A percentile compares a stretch with the other conserved stretches of the same genome.
Evolutionary conservation across 441 rosid species (phyloP).

Genomic region (Gossypium davidsonii): DNA sequence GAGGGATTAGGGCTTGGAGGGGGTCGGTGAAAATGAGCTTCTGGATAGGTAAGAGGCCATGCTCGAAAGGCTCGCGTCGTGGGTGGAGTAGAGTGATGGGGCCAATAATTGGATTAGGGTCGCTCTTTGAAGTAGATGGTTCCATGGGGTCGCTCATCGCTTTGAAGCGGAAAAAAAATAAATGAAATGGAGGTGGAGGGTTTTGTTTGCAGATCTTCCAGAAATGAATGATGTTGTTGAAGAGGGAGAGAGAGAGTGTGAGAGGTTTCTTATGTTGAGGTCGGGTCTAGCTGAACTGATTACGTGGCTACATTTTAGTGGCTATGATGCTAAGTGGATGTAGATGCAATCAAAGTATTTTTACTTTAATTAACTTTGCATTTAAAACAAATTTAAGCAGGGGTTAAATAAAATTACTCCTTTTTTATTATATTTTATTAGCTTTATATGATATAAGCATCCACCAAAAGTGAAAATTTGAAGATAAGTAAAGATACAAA

Average conservation of each 20-base stretch:
- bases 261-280: constrained; percentile 13
- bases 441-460: no score
- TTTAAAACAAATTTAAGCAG: no score
- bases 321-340: background rate
- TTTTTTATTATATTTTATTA: no score
- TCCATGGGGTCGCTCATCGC: constrained; percentile 62
- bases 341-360: background rate
- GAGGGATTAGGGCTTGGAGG: constrained; percentile 62
- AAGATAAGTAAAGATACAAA: no score
- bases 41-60: constrained; percentile 87
- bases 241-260: background rate
- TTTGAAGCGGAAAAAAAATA: constrained; percentile 6
- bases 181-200: constrained; percentile 12
- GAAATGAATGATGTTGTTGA: constrained; percentile 1
- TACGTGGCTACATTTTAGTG: constrained; percentile 17
- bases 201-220: constrained; percentile 31
- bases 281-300: background rate
- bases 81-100: constrained; percentile 56
- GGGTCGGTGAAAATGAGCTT: constrained; percentile 88
- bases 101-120: constrained; percentile 30
- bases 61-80: constrained; percentile 85
- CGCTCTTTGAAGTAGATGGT: constrained; percentile 39
- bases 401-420: no score
- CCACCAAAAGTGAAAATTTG: no score
- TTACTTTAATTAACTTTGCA: no score